Base-by-base conservation (phyloP, 2,329 filamentous ascomycete species). In the Sarocladium brachiariae region DNA sequence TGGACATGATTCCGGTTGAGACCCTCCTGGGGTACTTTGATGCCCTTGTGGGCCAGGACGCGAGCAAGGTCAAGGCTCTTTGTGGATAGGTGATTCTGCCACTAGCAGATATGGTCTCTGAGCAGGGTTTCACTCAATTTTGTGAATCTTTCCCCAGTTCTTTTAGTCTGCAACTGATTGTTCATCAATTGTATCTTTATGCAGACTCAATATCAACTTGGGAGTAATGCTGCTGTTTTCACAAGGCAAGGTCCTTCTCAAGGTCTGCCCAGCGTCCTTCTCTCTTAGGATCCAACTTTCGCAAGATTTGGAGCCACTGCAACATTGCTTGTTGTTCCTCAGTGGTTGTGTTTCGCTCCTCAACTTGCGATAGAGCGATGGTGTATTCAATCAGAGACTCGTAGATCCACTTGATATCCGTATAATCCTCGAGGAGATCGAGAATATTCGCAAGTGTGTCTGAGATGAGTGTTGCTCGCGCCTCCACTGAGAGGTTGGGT, bases 331-430 rank as follows among this genome's bases (percentile, higher is more conserved):
- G 62, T 2, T 54, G 52, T 9, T 57, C 56, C 2, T 64, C 74
- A 52, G 65, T 27, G 2, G 24, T 31, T 3, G 45, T 18, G 4
- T 33, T 27, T 41, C 69, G 59, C 66, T 69, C 66, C 58, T 76
- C 75, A 53, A 87, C 60, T n/a, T 66, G 65, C 51, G 73, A 75
- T n/a, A 86, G 65, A 27, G 73, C 70, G 25, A 84, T 62, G 1
- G 84, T 83, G 61, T 89, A 90, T 55, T 89, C 81, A 21, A 97
- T 75, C 48, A 97, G 72, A 4, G 86, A 86, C 66, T 95, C 88
- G 62, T 96, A 95, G 39, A 96, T 87, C 80, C 89, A 93, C 68
- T 96, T 95, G 65, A 71, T 64, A 48, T 77, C 70, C 3, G 63
- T 54, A 54, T 78, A 91, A 55, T 78, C 81, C 52, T 80, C 72